Conservation (phyloP, 495 filamentous ascomycete species). For the Aspergillus hancockii region DNA sequence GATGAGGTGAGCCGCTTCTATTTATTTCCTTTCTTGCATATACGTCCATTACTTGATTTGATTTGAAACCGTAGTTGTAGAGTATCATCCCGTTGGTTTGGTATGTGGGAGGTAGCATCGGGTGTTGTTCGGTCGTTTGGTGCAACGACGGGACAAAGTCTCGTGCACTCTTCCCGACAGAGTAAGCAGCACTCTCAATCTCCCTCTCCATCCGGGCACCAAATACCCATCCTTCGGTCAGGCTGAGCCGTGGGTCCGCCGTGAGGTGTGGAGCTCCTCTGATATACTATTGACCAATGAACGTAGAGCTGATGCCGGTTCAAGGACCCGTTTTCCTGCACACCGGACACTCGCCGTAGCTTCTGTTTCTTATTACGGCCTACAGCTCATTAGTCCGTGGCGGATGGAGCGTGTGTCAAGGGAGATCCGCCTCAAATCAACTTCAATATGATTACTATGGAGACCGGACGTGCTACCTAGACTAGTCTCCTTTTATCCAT, state of each 20-base stretch:
- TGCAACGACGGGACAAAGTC: slow-evolving; percentile 10
- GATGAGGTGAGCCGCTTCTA: not conserved
- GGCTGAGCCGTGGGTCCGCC: slow-evolving; percentile 6
- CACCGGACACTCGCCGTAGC: slow-evolving; percentile 4
- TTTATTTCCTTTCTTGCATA: not conserved
- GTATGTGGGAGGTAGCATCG: slow-evolving; percentile 2
- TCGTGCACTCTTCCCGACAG: slow-evolving; percentile 24
- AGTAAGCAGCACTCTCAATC: slow-evolving; percentile 7
- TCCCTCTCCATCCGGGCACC: not conserved
- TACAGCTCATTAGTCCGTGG: not conserved
- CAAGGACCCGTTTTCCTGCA: not conserved
- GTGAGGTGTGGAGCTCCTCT: not conserved
- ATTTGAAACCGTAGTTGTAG: too few species aligned
- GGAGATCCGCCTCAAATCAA: not conserved
- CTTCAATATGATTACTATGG: not conserved
- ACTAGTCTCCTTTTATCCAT: too few species aligned
- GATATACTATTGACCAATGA: not conserved
- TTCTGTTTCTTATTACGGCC: not conserved
- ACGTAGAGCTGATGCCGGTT: not conserved
- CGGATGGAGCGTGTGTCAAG: not conserved
- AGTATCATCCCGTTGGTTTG: not conserved
- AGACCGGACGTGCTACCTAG: not conserved
- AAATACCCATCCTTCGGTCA: not conserved
- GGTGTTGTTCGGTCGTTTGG: not conserved
- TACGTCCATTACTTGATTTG: not conserved